A percentile compares a stretch with the other conserved stretches of the same genome.
Evolutionary conservation across 495 filamentous ascomycete genomes (phyloP).

Genomic region (Penicillium alfredii): DNA sequence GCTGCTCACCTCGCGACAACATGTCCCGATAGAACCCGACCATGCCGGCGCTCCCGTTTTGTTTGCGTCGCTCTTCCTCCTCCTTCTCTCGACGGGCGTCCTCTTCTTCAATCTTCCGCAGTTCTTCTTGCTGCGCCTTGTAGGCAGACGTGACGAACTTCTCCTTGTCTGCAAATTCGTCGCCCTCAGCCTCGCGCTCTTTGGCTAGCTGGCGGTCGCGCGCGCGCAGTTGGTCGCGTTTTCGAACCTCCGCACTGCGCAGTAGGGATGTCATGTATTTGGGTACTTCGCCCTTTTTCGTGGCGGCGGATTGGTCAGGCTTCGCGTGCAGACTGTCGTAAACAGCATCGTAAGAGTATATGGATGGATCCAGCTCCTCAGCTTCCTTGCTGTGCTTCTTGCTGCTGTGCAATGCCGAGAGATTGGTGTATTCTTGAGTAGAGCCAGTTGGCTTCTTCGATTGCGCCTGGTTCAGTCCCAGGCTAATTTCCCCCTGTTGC

Average conservation of each 20-base stretch:
- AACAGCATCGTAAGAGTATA: constrained; percentile 53
- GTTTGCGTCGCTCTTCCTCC: constrained; percentile 55
- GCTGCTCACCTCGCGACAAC: constrained; percentile 68
- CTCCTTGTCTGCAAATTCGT: constrained; percentile 91
- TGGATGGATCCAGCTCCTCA: constrained; percentile 43
- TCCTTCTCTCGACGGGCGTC: constrained; percentile 65
- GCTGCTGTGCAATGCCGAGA: constrained; percentile 45
- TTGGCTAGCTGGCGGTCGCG: constrained; percentile 80
- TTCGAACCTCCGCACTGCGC: constrained; percentile 75
- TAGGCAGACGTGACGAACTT: constrained; percentile 97
- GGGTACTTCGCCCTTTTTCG: constrained; percentile 39
- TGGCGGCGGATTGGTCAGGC: constrained; percentile 20
- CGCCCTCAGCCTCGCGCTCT: constrained; percentile 89
- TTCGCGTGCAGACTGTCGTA: constrained; percentile 49
- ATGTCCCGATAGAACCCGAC: constrained; percentile 79
- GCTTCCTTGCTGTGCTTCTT: constrained; percentile 43
- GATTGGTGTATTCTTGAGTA: constrained; percentile 37
- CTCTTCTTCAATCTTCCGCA: constrained; percentile 71
- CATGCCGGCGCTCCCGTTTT: constrained; percentile 68
- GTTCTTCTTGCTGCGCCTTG: constrained; percentile 84
- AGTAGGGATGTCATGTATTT: constrained; percentile 81
- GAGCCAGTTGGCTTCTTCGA: constrained; percentile 9
- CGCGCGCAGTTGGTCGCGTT: constrained; percentile 81
- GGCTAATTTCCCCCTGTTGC: constrained; percentile 12
- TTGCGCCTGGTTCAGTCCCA: constrained; percentile 17